A percentile compares a stretch with the other conserved stretches of the same genome.
These are phyloP conservation scores for Colletotrichum orbiculare DNA, from an alignment of 2,329 filamentous ascomycete genomes.

Conservation along the genomic window DNA sequence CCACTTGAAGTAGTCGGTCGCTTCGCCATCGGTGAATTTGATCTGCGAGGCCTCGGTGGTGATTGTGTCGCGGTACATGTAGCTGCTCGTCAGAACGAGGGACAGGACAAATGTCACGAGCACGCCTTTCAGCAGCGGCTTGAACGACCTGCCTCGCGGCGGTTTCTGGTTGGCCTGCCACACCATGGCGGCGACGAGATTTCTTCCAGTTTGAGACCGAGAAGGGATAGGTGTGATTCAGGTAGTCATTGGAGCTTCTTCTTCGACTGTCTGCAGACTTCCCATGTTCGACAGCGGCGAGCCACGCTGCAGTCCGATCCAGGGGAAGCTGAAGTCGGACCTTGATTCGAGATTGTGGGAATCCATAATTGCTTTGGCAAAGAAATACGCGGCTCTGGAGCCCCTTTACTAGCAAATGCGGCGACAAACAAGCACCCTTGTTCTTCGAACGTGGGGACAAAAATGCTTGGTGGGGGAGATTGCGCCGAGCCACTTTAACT, in stretches of 20 bases:
- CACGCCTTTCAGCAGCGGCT: constrained; percentile 27
- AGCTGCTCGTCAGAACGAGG: constrained; percentile 33
- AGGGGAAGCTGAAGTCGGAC: constrained; percentile 2
- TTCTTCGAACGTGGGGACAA: constrained; percentile 27
- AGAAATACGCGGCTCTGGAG: constrained; percentile 21
- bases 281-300: constrained; percentile 20
- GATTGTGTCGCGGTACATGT: constrained; percentile 37
- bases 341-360: constrained; percentile 1
- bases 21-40: constrained; percentile 33
- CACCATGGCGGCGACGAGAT: constrained; percentile 21
- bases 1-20: constrained; percentile 37
- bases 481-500: constrained; percentile 31
- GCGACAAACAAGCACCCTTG: constrained; percentile 22
- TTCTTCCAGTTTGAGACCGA: background rate
- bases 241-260: constrained; percentile 2
- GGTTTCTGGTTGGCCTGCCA: constrained; percentile 27
- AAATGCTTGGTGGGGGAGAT: constrained; percentile 27
- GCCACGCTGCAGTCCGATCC: background rate
- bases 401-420: constrained; percentile 28
- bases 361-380: constrained; percentile 13
- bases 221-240: constrained; percentile 7
- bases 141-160: constrained; percentile 19
- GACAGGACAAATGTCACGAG: constrained; percentile 25
- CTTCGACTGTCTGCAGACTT: background rate
- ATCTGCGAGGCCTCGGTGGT: constrained; percentile 22